These are phyloP conservation scores for Fusarium torreyae DNA, from an alignment of 2,329 filamentous ascomycete species.

Conservation along the genomic window DNA sequence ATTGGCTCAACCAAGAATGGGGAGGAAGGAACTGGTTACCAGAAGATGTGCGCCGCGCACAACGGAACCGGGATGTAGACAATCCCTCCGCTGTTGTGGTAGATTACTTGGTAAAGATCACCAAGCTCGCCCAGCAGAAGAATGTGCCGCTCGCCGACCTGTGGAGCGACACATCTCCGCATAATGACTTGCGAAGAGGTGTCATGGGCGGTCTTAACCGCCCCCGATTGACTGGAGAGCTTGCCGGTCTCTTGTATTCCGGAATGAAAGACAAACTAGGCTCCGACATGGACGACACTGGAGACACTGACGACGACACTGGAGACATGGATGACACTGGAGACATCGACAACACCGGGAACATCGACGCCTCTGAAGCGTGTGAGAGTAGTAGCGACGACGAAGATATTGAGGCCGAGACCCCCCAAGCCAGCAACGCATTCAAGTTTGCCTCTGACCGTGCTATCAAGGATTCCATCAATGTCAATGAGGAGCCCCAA, in stretches of 20 bases:
- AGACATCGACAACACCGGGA: background rate
- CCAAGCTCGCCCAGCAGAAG: background rate
- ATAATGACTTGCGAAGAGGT: background rate
- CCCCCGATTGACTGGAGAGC: rapidly evolving
- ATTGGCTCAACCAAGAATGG: conserved; percentile 14
- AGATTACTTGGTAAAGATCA: background rate
- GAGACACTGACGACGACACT: background rate
- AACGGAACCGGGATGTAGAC: background rate
- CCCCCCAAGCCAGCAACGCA: background rate
- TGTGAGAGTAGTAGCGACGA: background rate
- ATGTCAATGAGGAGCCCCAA: background rate
- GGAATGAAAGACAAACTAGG: background rate
- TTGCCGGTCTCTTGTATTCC: background rate
- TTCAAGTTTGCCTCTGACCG: background rate
- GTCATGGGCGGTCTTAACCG: background rate
- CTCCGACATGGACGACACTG: background rate
- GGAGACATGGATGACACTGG: background rate
- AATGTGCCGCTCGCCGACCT: background rate
- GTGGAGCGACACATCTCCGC: background rate
- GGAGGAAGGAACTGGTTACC: conserved; percentile 2
- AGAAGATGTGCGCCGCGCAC: background rate
- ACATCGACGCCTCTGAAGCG: too few species aligned
- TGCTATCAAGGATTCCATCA: background rate
- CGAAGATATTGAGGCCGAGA: background rate
- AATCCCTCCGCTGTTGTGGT: background rate